A percentile compares a stretch with the other conserved stretches of the same genome.
Conservation (phyloP, 2,329 filamentous ascomycete species). For the Calycina marina region DNA sequence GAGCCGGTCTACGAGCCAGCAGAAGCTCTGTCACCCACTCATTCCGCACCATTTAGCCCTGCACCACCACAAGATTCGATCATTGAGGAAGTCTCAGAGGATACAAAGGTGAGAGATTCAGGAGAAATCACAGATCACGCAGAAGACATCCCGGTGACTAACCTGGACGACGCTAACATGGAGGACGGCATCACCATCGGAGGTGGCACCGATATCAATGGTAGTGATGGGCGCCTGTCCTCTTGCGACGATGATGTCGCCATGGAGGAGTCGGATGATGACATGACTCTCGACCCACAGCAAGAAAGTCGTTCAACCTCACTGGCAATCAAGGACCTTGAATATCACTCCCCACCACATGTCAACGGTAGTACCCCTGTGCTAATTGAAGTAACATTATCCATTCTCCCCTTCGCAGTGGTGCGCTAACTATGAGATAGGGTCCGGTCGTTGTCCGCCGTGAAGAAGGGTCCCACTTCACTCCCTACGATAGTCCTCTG, state of each 20-base stretch:
- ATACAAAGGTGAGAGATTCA: background rate
- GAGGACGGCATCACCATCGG: too few species aligned
- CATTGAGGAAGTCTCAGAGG: constrained; percentile 11
- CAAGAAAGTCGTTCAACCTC: background rate
- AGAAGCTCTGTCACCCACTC: constrained; percentile 7
- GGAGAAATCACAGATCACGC: background rate
- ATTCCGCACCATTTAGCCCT: constrained; percentile 29
- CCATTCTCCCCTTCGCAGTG: constrained; percentile 6
- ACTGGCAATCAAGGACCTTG: background rate
- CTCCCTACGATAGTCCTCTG: constrained; percentile 72
- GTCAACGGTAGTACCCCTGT: constrained; percentile 8
- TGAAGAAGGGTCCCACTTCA: constrained; percentile 17
- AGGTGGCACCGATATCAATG: too few species aligned
- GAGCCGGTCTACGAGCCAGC: constrained; percentile 31
- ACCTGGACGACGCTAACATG: too few species aligned
- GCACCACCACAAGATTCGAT: constrained; percentile 22
- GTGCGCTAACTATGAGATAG: constrained; percentile 15
- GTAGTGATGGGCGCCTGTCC: too few species aligned
- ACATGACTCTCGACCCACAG: background rate
- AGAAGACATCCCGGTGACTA: background rate
- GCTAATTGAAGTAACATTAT: constrained; percentile 16
- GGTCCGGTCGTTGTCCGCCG: constrained; percentile 1
- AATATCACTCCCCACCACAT: constrained; percentile 1
- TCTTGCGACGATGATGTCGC: background rate
- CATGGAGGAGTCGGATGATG: background rate